Evolutionary conservation across 108 stramenopile species (phyloP).

Genomic region (Ochromonas danica): DNA sequence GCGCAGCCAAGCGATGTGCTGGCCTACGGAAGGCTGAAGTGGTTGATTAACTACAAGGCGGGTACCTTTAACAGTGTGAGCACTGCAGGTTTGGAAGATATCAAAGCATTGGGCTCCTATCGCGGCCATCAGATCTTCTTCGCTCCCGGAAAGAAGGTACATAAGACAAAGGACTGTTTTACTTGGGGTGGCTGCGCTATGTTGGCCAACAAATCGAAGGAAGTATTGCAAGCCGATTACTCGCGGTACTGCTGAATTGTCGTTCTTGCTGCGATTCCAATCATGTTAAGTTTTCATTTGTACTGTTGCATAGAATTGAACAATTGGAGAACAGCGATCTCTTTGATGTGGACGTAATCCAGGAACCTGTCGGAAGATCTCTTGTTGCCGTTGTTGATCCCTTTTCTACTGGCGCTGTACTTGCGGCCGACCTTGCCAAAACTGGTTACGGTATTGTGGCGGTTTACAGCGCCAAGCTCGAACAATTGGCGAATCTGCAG

Average conservation of each 20-base stretch:
- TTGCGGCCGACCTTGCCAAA: slow-evolving; percentile 43
- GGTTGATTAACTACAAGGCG: slow-evolving; percentile 34
- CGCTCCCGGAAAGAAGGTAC: slow-evolving; percentile 39
- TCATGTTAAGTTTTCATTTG: too few relatives aligned
- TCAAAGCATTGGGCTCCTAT: slow-evolving; percentile 28
- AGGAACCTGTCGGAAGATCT: not conserved
- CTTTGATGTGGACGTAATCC: not conserved
- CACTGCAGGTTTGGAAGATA: slow-evolving; percentile 29
- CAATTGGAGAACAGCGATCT: slow-evolving; percentile 10
- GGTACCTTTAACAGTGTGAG: slow-evolving; percentile 40
- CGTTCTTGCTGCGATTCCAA: too few relatives aligned
- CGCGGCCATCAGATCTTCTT: slow-evolving; percentile 55
- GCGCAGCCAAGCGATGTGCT: slow-evolving; percentile 28
- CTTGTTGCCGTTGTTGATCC: slow-evolving; percentile 81
- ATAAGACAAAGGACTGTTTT: slow-evolving; percentile 51
- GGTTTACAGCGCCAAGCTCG: slow-evolving; percentile 43
- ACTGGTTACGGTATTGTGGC: slow-evolving; percentile 45
- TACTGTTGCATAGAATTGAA: slow-evolving; percentile 7
- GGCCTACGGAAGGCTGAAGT: slow-evolving; percentile 36
- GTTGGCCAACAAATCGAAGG: slow-evolving; percentile 44
- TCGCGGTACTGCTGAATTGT: too few relatives aligned
- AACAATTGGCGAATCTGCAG: slow-evolving; percentile 31
- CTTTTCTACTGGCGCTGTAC: slow-evolving; percentile 75
- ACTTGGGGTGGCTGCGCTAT: slow-evolving; percentile 49
- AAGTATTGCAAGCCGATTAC: slow-evolving; percentile 23